A percentile compares a stretch with the other conserved stretches of the same genome.
These are phyloP conservation scores for Fusarium tupiense DNA, from an alignment of 2,329 filamentous ascomycete species.

Conservation along the genomic window DNA sequence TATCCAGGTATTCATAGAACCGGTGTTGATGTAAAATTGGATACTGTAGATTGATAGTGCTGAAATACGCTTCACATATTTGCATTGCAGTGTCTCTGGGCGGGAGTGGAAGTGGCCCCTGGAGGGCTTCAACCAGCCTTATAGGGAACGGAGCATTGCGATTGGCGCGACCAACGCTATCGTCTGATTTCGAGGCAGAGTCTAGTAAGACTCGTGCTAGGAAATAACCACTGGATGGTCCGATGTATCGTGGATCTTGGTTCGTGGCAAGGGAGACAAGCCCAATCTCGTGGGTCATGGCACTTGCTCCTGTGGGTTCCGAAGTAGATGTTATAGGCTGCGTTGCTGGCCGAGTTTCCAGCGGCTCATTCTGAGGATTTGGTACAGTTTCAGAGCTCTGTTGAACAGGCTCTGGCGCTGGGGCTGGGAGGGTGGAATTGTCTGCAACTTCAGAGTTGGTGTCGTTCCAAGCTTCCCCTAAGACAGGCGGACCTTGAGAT, in stretches of 20 bases:
- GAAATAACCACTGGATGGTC: constrained; percentile 65
- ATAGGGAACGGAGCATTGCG: constrained; percentile 34
- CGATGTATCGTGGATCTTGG: constrained; percentile 61
- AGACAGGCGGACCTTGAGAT: constrained; percentile 27
- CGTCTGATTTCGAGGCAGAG: constrained; percentile 45
- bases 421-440: neutral
- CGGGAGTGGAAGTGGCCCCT: constrained; percentile 47
- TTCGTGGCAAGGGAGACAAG: constrained; percentile 60
- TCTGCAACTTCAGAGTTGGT: constrained; percentile 5
- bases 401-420: neutral
- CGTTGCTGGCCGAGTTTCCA: neutral
- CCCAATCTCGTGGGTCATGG: constrained; percentile 61
- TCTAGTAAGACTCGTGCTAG: constrained; percentile 60
- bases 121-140: constrained; percentile 46
- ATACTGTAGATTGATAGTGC: constrained; percentile 58
- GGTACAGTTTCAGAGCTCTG: neutral
- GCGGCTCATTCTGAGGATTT: fast-evolving
- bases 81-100: constrained; percentile 50
- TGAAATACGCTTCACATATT: constrained; percentile 59
- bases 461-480: constrained; percentile 25
- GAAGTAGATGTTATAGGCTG: neutral
- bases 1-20: constrained; percentile 52
- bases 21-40: constrained; percentile 59
- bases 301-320: constrained; percentile 32
- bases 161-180: constrained; percentile 1